Percentiles rank a stretch among this genome's conserved stretches.
Conservation (phyloP, 148 eudicot genomes). For the Fagopyrum homotropicum region DNA sequence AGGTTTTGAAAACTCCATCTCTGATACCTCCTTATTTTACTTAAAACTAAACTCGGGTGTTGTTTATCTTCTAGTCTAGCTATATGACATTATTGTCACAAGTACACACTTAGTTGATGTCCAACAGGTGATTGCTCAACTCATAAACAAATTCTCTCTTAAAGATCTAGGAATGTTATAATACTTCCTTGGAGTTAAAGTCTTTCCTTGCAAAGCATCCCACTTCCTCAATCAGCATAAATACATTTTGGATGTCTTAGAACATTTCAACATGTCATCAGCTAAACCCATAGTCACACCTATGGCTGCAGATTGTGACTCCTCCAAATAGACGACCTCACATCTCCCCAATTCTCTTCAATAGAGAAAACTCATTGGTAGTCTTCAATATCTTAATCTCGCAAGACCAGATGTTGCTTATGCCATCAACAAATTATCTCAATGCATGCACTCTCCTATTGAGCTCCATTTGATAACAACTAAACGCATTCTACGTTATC, state of each 20-base stretch:
- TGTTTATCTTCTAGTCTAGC: not conserved
- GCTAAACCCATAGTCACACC: not conserved
- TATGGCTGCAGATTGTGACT: not conserved
- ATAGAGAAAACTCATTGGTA: not conserved
- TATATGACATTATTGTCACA: not conserved
- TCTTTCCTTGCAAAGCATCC: not conserved
- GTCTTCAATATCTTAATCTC: not conserved
- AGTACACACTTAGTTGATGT: not conserved
- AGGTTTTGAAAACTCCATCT: not conserved
- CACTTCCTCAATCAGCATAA: too few relatives aligned
- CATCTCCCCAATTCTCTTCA: rapidly evolving
- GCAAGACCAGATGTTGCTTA: not conserved
- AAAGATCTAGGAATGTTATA: not conserved
- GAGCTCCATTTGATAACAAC: not conserved
- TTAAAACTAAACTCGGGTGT: not conserved
- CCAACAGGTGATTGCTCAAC: too few relatives aligned
- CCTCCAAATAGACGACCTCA: too few relatives aligned
- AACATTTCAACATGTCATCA: not conserved
- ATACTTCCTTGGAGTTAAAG: not conserved
- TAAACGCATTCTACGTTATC: not conserved
- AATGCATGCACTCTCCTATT: not conserved
- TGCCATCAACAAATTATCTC: not conserved
- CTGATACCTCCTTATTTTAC: not conserved
- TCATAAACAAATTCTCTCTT: not conserved
- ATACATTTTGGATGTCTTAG: not conserved